Base-by-base conservation (phyloP, 441 rosid genomes). In the Adansonia grandidieri region DNA sequence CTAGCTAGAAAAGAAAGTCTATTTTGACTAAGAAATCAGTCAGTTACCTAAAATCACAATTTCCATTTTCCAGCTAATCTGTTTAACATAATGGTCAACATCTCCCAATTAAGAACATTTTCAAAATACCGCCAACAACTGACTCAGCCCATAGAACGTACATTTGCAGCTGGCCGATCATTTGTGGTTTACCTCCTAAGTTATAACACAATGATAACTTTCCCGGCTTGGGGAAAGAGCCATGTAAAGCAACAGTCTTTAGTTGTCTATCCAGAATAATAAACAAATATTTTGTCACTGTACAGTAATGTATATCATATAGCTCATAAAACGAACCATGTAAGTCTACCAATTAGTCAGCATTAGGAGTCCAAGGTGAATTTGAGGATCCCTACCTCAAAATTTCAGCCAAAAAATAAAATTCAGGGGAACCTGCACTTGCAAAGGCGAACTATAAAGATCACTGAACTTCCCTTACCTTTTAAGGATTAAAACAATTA, bases 211-310 rank as follows among this genome's bases (percentile, higher is more conserved):
- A 62, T 62, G 45, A 15, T 63, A 17, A 57, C 61, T 45, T 45
- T 10, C 50, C 11, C 7, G 10, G 50, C 50, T 45, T 9, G 11
- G 50, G 50, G 50, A 0, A 7, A 45, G 50, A 45, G 11, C 50
- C 10, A 45, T 19, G 28, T 8, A 8, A 1, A 19, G 13, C 61
- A 57, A 17, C 28, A 19, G 28, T 10, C 11, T 54, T 6, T 37
- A 15, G 47, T 64, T 44, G 53, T n/a, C 54, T 67, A 47, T 9
- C 54, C 13, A 67, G 71, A 67, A 67, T 5, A 67, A 67, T 5
- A 62, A 24, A 62, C 42, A 67, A 45, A 67, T 67, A 67, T 17
- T 17, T 45, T 67, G 11, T 32, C 37, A 13, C 32, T 11, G 56
- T 9, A 4, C 37, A 47, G 56, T 19, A 11, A 45, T 17, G 32